These are phyloP conservation scores for Paracamarosporium sp. DNA, from an alignment of 2,329 filamentous ascomycete genomes.

Conservation along the genomic window DNA sequence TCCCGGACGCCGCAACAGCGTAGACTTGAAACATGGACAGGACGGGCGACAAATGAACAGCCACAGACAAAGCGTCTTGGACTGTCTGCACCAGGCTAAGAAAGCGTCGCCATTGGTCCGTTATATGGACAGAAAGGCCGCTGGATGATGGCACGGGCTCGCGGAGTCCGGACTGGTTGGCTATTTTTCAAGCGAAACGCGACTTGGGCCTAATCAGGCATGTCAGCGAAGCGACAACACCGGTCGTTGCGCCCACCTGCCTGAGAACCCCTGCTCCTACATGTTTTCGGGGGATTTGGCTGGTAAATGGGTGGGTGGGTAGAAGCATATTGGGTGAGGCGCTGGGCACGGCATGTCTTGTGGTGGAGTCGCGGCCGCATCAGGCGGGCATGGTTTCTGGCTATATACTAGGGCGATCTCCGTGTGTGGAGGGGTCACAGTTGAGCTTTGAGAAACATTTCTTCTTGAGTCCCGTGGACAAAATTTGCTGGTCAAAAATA, in stretches of 20 bases:
- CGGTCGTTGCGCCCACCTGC: not conserved
- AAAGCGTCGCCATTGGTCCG: slow-evolving; percentile 10
- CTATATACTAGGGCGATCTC: too few relatives aligned
- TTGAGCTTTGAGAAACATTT: too few relatives aligned
- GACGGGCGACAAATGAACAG: not conserved
- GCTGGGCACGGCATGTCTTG: not conserved
- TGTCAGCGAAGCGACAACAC: slow-evolving; percentile 11
- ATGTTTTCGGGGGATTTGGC: not conserved
- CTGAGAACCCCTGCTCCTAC: not conserved
- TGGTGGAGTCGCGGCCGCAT: not conserved
- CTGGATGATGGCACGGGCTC: slow-evolving; percentile 6
- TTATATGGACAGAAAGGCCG: not conserved
- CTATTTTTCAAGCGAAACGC: slow-evolving; percentile 17
- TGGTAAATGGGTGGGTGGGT: not conserved
- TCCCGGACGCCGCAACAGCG: not conserved
- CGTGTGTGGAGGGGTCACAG: not conserved
- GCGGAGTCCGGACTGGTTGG: slow-evolving; percentile 19
- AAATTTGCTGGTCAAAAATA: not conserved
- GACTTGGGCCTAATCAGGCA: slow-evolving; percentile 17
- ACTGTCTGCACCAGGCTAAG: slow-evolving; percentile 16
- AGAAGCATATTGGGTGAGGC: not conserved
- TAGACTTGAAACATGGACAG: not conserved
- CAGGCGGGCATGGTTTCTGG: too few relatives aligned
- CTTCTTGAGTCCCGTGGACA: not conserved
- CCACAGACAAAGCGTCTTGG: not conserved